phyloP scores from a whole-genome alignment of 2,329 filamentous ascomycete species.

The Verticillium nonalfalfae region DNA sequence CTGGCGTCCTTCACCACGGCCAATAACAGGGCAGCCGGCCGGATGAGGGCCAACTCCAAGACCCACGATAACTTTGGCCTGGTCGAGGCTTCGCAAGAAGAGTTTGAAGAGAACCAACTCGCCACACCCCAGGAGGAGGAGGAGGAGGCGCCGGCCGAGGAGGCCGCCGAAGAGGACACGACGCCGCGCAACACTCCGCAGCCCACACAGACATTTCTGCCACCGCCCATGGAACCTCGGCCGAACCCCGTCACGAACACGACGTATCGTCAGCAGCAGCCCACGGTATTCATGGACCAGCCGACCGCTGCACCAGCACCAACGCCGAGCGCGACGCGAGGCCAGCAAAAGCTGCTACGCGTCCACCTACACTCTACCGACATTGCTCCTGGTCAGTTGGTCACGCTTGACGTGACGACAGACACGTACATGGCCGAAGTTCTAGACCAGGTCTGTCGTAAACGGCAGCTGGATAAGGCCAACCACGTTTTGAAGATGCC shows the following conservation, averaged over 20 bases:
- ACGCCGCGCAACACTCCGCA: conserved; percentile 42
- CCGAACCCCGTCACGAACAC: conserved; percentile 58
- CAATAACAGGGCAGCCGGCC: conserved; percentile 60
- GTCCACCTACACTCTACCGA: conserved; percentile 68
- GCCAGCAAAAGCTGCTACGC: conserved; percentile 63
- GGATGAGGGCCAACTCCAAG: conserved; percentile 63
- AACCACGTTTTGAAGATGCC: conserved; percentile 74
- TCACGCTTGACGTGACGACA: conserved; percentile 70
- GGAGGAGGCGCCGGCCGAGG: conserved; percentile 31
- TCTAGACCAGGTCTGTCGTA: conserved; percentile 70
- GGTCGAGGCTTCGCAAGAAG: conserved; percentile 62
- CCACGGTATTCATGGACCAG: conserved; percentile 46
- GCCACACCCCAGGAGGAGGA: conserved; percentile 61
- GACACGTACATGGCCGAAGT: conserved; percentile 81
- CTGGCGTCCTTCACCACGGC: conserved; percentile 76
- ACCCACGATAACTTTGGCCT: conserved; percentile 80
- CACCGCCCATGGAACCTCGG: conserved; percentile 27
- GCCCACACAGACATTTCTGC: conserved; percentile 23
- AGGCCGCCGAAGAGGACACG: conserved; percentile 30
- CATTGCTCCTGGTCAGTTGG: conserved; percentile 63
- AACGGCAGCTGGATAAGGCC: conserved; percentile 71
- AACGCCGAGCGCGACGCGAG: conserved; percentile 40
- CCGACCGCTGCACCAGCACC: conserved; percentile 38
- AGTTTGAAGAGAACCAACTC: conserved; percentile 63
- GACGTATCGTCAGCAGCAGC: conserved; percentile 46